Evolutionary conservation across 352 stramenopile species (phyloP), one percentile per base, ranked within the genome.

Genomic region (Globisporangium mamillatum): DNA sequence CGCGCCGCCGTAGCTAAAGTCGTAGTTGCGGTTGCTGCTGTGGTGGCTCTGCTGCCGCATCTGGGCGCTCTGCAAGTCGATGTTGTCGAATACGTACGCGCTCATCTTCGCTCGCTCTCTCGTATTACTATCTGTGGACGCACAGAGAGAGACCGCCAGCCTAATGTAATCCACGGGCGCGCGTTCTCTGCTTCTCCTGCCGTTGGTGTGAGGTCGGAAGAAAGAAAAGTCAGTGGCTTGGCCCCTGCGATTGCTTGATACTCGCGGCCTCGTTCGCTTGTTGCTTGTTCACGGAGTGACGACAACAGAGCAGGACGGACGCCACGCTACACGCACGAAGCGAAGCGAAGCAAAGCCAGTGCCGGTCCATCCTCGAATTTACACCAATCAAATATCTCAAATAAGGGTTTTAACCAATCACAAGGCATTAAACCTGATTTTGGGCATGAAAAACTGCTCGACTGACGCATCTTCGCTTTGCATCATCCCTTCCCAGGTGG

Each of bases 21-120:
- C 22, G 27, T 69, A 25, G 16, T 54, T 14, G 18, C 22, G 58
- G 6, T 9, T 22, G 2, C 2, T 52, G 44, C 44, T 52, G 44
- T 9, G n/a, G 22, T 20, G n/a, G 14, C 6, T 22, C 36, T 54
- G 58, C 20, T 63, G 25, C 36, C 56, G 58, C 58, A 63, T 54
- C 52, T 18, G 16, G 44, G 52, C 44, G 25, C 5, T 60, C 22
- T 56, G 36, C 52, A 59, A 50, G 56, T 57, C 27, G n/a, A 67
- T 67, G 55, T 50, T 63, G 56, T 63, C 59, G 66, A 72, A 72
- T n/a, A 72, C 41, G 56, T 69, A 73, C 46, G 68, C 56, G 57
- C 62, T 73, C 68, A 73, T 73, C 24, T 12, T 48, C 29, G 12
- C 7, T 22, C 6, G 10, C 32, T 22, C 22, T 27, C 48, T 55